A percentile compares a stretch with the other conserved stretches of the same genome.
Conservation (phyloP, 129 eudicot species). For the Flaveria sonorensis region DNA sequence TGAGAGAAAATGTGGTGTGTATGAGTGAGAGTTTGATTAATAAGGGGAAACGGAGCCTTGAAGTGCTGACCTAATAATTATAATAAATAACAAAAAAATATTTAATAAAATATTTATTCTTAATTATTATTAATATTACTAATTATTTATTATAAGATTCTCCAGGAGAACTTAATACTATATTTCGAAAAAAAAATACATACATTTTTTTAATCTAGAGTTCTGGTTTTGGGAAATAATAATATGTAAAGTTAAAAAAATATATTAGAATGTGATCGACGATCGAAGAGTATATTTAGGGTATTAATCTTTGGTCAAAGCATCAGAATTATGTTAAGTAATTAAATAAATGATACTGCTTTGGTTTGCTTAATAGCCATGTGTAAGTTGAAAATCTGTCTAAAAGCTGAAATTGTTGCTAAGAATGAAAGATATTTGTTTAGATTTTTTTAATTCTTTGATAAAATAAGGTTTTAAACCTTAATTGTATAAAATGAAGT, state of each 20-base stretch:
- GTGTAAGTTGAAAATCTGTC: background rate
- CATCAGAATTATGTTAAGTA: background rate
- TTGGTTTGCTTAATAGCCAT: background rate
- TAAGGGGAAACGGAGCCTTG: slow-evolving; percentile 24
- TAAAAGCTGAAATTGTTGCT: background rate
- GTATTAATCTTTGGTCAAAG: background rate
- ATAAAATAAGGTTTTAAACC: too few species aligned
- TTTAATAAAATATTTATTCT: background rate
- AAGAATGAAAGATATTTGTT: background rate
- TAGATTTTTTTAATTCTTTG: too few species aligned
- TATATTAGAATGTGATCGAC: background rate
- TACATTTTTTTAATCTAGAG: background rate
- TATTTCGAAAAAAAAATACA: background rate
- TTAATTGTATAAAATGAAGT: too few species aligned
- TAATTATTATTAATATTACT: background rate
- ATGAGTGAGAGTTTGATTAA: slow-evolving; percentile 30
- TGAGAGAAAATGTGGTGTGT: slow-evolving; percentile 31
- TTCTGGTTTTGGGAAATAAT: too few species aligned
- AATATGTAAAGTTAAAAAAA: background rate
- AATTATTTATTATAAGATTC: background rate
- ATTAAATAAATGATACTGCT: background rate
- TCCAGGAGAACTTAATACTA: background rate
- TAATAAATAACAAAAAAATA: background rate
- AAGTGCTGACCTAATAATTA: slow-evolving; percentile 22
- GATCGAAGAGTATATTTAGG: background rate